Conservation (phyloP, 1,284 basidiomycete genomes). For the Fomitopsis schrenkii region DNA sequence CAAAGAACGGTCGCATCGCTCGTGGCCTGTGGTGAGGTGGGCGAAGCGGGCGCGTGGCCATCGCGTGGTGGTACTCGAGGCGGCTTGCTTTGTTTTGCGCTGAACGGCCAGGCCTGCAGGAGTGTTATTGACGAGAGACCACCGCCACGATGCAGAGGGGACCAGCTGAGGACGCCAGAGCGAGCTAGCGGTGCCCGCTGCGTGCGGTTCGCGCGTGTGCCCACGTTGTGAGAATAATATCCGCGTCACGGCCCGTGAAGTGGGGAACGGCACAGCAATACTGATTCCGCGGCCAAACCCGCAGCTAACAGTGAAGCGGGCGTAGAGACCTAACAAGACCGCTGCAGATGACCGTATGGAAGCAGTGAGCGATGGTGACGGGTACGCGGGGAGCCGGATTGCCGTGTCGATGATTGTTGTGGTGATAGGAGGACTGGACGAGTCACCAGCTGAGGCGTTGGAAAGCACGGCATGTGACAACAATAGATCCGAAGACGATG, state of each 20-base stretch:
- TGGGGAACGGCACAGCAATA: background rate
- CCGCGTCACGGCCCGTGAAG: background rate
- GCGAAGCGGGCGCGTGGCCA: background rate
- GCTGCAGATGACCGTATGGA: background rate
- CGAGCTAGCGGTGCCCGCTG: background rate
- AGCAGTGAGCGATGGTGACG: background rate
- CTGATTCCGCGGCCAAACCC: background rate
- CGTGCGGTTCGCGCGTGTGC: background rate
- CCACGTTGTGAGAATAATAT: background rate
- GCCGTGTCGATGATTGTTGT: background rate
- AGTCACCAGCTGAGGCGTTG: background rate
- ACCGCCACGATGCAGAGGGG: background rate
- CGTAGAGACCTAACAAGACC: background rate
- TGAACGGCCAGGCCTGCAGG: background rate
- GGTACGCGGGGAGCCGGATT: background rate
- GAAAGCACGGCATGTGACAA: background rate
- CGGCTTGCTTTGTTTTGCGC: background rate
- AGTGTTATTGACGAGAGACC: background rate
- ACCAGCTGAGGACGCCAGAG: background rate
- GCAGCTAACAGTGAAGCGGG: background rate
- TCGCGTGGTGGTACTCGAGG: background rate
- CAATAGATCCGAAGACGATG: background rate
- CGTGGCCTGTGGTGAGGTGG: background rate
- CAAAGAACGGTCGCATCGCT: background rate
- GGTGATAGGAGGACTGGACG: background rate